Percentiles rank a stretch among this genome's conserved stretches.
phyloP scores from a whole-genome alignment of 1,139 yeast species.

The Kodamaea plutei region DNA sequence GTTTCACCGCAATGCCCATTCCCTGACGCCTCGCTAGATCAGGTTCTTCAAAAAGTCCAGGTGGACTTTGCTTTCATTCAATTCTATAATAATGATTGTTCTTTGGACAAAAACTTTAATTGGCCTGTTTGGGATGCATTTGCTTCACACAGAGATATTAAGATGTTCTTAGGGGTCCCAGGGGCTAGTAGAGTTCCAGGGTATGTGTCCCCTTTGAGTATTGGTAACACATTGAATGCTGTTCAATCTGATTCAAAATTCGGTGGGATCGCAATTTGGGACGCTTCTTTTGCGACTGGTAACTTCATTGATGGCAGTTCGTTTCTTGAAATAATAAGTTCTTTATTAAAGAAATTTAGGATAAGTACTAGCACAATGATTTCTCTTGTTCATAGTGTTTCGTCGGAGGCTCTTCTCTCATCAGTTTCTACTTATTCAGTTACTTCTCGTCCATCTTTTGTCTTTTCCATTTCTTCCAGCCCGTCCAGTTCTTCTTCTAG shows the following conservation, averaged over 20 bases:
- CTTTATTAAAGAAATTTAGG: too few relatives aligned
- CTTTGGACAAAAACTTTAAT: conserved; percentile 15
- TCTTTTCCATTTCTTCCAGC: too few relatives aligned
- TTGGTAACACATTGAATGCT: conserved; percentile 11
- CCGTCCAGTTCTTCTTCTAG: too few relatives aligned
- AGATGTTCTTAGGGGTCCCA: conserved; percentile 16
- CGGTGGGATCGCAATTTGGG: conserved; percentile 28
- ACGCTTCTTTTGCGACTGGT: conserved; percentile 18
- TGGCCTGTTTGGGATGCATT: conserved; percentile 14
- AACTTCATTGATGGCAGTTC: too few relatives aligned
- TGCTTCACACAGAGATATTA: conserved; percentile 14
- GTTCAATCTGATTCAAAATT: conserved; percentile 13
- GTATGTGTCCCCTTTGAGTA: conserved; percentile 15
- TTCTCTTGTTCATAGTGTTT: background rate
- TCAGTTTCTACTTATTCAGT: background rate
- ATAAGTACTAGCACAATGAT: too few relatives aligned
- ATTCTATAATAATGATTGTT: conserved; percentile 19
- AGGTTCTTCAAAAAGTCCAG: conserved; percentile 10
- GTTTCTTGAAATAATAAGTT: too few relatives aligned
- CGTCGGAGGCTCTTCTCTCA: conserved; percentile 11
- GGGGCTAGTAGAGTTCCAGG: conserved; percentile 14
- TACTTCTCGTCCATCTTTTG: too few relatives aligned
- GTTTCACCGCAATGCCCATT: conserved; percentile 19
- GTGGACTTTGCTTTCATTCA: conserved; percentile 18
- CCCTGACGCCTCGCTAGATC: conserved; percentile 16